Conservation (phyloP, 306 rosid genomes). For the Comarum palustre region DNA sequence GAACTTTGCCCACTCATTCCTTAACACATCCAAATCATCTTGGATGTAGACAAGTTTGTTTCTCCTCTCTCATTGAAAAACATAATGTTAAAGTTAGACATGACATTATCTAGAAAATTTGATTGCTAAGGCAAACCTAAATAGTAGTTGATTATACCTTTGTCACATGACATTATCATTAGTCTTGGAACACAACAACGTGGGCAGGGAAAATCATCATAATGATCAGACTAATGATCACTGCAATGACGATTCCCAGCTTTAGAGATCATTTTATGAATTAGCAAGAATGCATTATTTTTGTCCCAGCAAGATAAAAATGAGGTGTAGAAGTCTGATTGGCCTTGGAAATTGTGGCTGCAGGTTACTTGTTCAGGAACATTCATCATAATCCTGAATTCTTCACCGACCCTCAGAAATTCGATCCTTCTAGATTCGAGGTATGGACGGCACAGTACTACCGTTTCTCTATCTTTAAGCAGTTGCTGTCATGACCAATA, state of each 20-base stretch:
- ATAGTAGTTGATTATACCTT: too few relatives aligned
- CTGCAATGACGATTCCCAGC: background rate
- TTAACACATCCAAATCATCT: too few relatives aligned
- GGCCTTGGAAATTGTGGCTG: conserved; percentile 23
- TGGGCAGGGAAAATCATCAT: too few relatives aligned
- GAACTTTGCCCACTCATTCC: too few relatives aligned
- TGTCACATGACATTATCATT: too few relatives aligned
- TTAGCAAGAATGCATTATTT: background rate
- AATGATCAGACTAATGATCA: background rate
- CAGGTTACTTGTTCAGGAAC: conserved; percentile 86
- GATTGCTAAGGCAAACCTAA: too few relatives aligned
- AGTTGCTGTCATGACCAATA: background rate
- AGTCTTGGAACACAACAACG: too few relatives aligned
- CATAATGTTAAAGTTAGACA: too few relatives aligned
- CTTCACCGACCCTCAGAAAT: conserved; percentile 68
- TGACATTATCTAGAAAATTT: too few relatives aligned
- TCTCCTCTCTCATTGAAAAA: too few relatives aligned
- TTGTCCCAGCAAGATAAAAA: background rate
- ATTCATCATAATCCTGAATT: conserved; percentile 82
- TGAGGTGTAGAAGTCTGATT: background rate
- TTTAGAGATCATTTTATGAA: background rate
- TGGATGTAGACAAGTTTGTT: too few relatives aligned
- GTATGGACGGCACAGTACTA: conserved; percentile 33
- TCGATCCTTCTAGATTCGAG: conserved; percentile 89
- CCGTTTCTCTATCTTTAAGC: background rate